Percentiles rank a stretch among this genome's conserved stretches.
Evolutionary conservation across 2,329 filamentous ascomycete genomes (phyloP).

Genomic region (Dactylella cylindrospora): DNA sequence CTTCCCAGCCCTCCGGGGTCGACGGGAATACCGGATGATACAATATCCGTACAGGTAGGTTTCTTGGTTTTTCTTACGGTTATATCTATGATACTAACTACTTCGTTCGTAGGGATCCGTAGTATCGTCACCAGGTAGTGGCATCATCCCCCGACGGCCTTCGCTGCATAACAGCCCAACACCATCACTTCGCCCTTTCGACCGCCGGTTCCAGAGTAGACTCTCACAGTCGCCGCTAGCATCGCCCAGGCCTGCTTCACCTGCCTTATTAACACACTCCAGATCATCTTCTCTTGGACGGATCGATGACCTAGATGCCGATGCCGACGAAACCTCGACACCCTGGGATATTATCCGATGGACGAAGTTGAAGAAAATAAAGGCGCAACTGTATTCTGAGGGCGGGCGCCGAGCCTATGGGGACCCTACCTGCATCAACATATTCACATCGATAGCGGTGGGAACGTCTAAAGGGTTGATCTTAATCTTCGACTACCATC

Average conservation of each 20-base stretch:
- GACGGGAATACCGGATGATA: slow-evolving; percentile 76
- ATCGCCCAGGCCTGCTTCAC: slow-evolving; percentile 72
- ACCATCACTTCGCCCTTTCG: slow-evolving; percentile 87
- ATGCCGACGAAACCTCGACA: slow-evolving; percentile 70
- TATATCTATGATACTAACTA: slow-evolving; percentile 46
- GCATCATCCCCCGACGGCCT: slow-evolving; percentile 66
- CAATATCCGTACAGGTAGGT: slow-evolving; percentile 76
- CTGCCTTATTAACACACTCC: slow-evolving; percentile 75
- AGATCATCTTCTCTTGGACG: slow-evolving; percentile 79
- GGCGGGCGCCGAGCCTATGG: slow-evolving; percentile 90
- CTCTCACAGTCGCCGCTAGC: slow-evolving; percentile 57
- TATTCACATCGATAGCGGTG: slow-evolving; percentile 83
- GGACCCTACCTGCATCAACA: slow-evolving; percentile 80
- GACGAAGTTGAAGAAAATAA: slow-evolving; percentile 89
- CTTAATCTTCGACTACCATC: slow-evolving; percentile 94
- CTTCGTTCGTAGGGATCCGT: slow-evolving; percentile 60
- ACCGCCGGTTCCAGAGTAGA: slow-evolving; percentile 88
- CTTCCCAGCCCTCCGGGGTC: slow-evolving; percentile 46
- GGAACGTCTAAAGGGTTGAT: slow-evolving; percentile 94
- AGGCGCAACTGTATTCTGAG: slow-evolving; percentile 87
- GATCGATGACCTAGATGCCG: slow-evolving; percentile 61
- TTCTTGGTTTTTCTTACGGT: slow-evolving; percentile 16
- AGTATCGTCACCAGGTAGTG: slow-evolving; percentile 70
- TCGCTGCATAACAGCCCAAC: slow-evolving; percentile 62
- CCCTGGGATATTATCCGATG: slow-evolving; percentile 98